Evolutionary conservation across 768 basidiomycete species (phyloP).

Genomic region (Piloderma croceum): DNA sequence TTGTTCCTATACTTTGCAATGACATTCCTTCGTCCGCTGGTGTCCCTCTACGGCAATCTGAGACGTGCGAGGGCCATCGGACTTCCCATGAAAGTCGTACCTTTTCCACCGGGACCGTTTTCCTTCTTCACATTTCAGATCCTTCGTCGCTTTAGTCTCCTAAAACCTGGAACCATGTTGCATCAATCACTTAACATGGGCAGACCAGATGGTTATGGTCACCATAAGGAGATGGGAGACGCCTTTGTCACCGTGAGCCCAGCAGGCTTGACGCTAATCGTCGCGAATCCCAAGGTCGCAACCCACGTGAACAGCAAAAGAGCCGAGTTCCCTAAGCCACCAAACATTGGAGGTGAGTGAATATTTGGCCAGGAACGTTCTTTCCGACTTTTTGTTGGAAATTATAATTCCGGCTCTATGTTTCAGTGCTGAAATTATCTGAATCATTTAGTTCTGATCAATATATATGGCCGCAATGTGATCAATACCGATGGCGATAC

Average conservation of each 20-base stretch:
- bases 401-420: too few species aligned
- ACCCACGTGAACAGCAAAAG: slow-evolving; percentile 2
- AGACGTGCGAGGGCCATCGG: slow-evolving; percentile 2
- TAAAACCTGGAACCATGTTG: slow-evolving; percentile 4
- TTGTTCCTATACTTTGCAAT: too few species aligned
- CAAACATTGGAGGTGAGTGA: slow-evolving; percentile 10
- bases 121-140: slow-evolving; percentile 8
- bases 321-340: slow-evolving; percentile 6
- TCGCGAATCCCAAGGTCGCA: slow-evolving; percentile 11
- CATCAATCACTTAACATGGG: slow-evolving; percentile 7
- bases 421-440: too few species aligned
- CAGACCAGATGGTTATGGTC: slow-evolving; percentile 6
- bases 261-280: slow-evolving; percentile 4
- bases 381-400: too few species aligned
- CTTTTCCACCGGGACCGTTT: slow-evolving; percentile 10
- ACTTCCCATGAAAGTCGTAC: slow-evolving; percentile 9
- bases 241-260: slow-evolving; percentile 5
- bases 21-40: too few species aligned
- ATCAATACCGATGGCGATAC: slow-evolving; percentile 9
- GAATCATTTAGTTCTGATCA: slow-evolving; percentile 5
- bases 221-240: slow-evolving; percentile 10
- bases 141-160: slow-evolving; percentile 3
- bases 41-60: too few species aligned
- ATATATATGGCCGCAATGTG: slow-evolving; percentile 8
- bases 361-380: too few species aligned